Conservation (phyloP, 805 yeast genomes). For the Crinitomyces ghanaensis region DNA sequence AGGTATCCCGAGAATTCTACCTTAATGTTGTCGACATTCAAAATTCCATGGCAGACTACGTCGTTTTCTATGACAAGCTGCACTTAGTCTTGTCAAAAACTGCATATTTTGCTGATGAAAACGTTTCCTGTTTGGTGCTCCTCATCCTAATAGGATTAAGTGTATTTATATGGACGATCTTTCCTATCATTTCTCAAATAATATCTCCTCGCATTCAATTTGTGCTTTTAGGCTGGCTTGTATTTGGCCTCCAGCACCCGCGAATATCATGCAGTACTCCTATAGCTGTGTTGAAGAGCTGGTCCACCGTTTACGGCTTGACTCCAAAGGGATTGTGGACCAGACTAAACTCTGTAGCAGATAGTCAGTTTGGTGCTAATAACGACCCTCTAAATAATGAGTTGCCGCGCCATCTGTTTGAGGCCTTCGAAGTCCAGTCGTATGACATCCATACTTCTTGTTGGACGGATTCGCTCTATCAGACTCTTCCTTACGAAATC, state of each 20-base stretch:
- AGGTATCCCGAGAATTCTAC: slow-evolving; percentile 65
- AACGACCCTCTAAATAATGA: no score
- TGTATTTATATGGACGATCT: slow-evolving; percentile 19
- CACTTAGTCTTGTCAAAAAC: slow-evolving; percentile 40
- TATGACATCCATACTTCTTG: slow-evolving; percentile 13
- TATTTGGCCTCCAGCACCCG: slow-evolving; percentile 16
- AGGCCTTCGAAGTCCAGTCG: slow-evolving; percentile 33
- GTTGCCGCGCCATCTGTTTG: no score
- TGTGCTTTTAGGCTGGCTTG: slow-evolving; percentile 40
- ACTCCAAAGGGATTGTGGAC: no score
- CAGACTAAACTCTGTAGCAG: no score
- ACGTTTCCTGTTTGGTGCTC: slow-evolving; percentile 43
- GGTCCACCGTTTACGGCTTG: no score
- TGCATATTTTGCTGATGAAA: slow-evolving; percentile 48
- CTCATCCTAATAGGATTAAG: slow-evolving; percentile 27
- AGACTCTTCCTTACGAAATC: slow-evolving; percentile 8
- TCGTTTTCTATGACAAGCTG: slow-evolving; percentile 47
- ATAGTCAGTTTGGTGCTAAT: no score
- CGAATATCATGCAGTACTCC: no score
- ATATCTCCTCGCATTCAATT: no score
- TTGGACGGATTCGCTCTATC: slow-evolving; percentile 19
- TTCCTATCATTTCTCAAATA: no score
- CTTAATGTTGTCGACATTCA: slow-evolving; percentile 75
- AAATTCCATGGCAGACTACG: slow-evolving; percentile 62
- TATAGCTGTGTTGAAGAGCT: no score